Conservation (phyloP, 805 yeast genomes). For the Wickerhamomyces alni region DNA sequence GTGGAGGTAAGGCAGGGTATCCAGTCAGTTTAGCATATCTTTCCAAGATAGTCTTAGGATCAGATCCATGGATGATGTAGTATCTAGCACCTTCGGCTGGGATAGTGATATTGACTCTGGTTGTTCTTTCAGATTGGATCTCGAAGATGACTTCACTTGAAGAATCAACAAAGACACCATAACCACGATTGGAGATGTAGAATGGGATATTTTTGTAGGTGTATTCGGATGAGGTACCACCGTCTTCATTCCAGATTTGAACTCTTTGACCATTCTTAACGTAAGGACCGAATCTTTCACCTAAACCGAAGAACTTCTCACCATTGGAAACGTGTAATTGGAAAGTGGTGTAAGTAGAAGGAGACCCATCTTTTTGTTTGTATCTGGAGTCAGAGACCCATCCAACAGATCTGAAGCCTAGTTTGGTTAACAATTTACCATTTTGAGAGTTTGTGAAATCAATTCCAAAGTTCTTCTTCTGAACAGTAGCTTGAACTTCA, state of each 20-base stretch:
- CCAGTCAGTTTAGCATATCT: slow-evolving; percentile 19
- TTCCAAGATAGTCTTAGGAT: slow-evolving; percentile 17
- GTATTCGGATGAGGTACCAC: slow-evolving; percentile 20
- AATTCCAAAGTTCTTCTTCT: slow-evolving; percentile 13
- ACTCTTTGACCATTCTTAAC: slow-evolving; percentile 20
- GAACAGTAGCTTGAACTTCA: slow-evolving; percentile 9
- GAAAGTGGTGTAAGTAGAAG: slow-evolving; percentile 12
- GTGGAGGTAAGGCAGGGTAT: slow-evolving; percentile 18
- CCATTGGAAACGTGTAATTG: slow-evolving; percentile 19
- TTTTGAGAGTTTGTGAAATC: slow-evolving; percentile 11
- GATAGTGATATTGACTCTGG: slow-evolving; percentile 15
- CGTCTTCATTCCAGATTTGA: slow-evolving; percentile 20
- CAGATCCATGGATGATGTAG: slow-evolving; percentile 19
- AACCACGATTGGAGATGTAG: slow-evolving; percentile 17
- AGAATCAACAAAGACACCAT: slow-evolving; percentile 19
- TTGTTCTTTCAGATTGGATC: slow-evolving; percentile 18
- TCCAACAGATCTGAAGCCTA: slow-evolving; percentile 20
- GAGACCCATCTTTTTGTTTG: slow-evolving; percentile 6
- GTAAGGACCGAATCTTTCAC: slow-evolving; percentile 21
- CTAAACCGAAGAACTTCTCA: slow-evolving; percentile 19
- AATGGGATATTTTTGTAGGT: slow-evolving; percentile 19
- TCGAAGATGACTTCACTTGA: slow-evolving; percentile 15
- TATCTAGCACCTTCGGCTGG: slow-evolving; percentile 18
- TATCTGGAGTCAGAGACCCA: slow-evolving; percentile 16
- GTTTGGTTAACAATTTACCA: slow-evolving; percentile 14